These are phyloP conservation scores for Lepidium aucheri DNA, from an alignment of 345 rosid species.

Conservation along the genomic window DNA sequence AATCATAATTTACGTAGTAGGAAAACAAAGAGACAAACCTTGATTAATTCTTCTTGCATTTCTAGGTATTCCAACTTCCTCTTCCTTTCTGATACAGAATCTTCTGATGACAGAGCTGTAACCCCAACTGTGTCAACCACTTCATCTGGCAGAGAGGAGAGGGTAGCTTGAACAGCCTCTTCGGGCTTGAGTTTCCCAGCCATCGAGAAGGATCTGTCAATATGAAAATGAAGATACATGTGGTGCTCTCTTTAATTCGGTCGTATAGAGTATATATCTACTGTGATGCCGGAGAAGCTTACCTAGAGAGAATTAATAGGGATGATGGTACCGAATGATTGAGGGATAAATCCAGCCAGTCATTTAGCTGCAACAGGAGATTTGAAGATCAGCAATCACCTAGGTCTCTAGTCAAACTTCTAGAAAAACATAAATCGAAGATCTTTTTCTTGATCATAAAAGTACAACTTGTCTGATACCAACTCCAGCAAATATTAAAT, in stretches of 20 bases:
- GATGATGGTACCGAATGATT: constrained; percentile 88
- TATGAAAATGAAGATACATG: background rate
- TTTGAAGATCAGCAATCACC: background rate
- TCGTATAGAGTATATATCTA: background rate
- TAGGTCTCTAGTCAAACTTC: background rate
- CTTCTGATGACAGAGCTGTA: constrained; percentile 85
- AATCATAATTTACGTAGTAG: background rate
- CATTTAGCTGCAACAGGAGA: constrained; percentile 52
- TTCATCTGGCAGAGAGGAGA: constrained; percentile 95
- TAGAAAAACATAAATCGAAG: background rate
- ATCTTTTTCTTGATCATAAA: background rate
- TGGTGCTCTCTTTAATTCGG: background rate
- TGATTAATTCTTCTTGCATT: constrained; percentile 95
- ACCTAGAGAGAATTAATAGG: constrained; percentile 88
- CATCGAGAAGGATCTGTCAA: constrained; percentile 69
- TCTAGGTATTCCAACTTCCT: constrained; percentile 90
- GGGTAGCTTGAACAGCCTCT: constrained; percentile 97
- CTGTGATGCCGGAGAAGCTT: constrained; percentile 13
- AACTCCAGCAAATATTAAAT: background rate
- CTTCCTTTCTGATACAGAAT: constrained; percentile 84
- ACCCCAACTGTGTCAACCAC: constrained; percentile 91
- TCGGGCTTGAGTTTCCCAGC: constrained; percentile 93
- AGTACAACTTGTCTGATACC: background rate
- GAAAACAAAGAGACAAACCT: constrained; percentile 38
- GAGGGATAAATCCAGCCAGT: constrained; percentile 97